These are phyloP conservation scores for Fusarium sp. DNA, from an alignment of 2,329 filamentous ascomycete genomes.

Conservation along the genomic window DNA sequence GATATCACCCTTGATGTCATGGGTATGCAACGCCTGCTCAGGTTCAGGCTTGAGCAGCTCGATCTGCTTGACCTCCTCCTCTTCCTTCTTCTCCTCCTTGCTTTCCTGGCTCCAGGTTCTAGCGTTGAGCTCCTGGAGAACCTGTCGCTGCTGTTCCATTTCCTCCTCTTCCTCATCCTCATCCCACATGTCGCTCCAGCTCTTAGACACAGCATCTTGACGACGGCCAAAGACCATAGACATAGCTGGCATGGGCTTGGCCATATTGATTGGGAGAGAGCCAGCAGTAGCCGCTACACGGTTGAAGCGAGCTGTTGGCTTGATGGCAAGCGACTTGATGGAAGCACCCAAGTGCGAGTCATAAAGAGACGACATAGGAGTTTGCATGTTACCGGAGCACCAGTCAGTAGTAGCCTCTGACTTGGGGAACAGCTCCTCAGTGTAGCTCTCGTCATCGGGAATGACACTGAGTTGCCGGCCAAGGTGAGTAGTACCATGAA, in stretches of 20 bases:
- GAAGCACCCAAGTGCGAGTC: conserved; percentile 87
- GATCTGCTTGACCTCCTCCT: conserved; percentile 42
- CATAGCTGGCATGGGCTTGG: conserved; percentile 81
- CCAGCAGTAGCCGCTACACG: conserved; percentile 72
- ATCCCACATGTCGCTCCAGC: conserved; percentile 99
- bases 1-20: conserved; percentile 63
- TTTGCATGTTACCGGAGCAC: conserved; percentile 82
- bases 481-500: conserved; percentile 82
- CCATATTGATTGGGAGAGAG: conserved; percentile 83
- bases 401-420: conserved; percentile 81
- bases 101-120: conserved; percentile 85
- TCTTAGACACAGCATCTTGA: conserved; percentile 89
- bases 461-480: conserved; percentile 89
- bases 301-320: conserved; percentile 54
- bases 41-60: conserved; percentile 34
- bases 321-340: conserved; percentile 78
- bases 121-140: conserved; percentile 76
- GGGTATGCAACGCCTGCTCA: conserved; percentile 41
- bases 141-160: conserved; percentile 64
- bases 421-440: conserved; percentile 86
- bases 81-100: conserved; percentile 54
- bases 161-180: conserved; percentile 84
- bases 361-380: conserved; percentile 84
- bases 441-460: conserved; percentile 81
- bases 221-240: conserved; percentile 84